phyloP scores from a whole-genome alignment of 345 rosid genomes.

The Clausena lansium region DNA sequence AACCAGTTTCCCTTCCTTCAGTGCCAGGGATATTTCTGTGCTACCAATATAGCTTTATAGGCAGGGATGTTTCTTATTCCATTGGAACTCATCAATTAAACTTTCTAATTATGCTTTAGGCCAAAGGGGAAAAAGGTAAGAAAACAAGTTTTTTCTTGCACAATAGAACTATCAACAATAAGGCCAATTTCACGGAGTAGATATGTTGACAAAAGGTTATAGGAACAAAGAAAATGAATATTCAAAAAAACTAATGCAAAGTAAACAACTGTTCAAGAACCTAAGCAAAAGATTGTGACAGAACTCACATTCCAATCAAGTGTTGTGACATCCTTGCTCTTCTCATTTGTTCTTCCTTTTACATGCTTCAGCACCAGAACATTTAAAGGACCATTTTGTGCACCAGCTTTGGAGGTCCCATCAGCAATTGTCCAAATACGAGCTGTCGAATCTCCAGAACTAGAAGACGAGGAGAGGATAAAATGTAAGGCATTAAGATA shows the following conservation, averaged over 20 bases:
- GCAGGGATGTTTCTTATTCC: not conserved
- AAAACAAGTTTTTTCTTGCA: not conserved
- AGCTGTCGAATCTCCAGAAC: constrained; percentile 99
- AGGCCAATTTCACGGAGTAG: not conserved
- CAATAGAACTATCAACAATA: not conserved
- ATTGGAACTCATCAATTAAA: not conserved
- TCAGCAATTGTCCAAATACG: constrained; percentile 92
- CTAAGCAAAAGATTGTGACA: constrained; percentile 15
- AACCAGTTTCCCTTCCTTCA: not conserved
- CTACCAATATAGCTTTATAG: not conserved
- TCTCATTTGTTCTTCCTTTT: constrained; percentile 91
- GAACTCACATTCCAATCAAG: constrained; percentile 98
- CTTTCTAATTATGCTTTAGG: not conserved
- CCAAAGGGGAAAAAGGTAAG: not conserved
- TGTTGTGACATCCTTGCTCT: constrained; percentile 98
- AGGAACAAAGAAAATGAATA: not conserved
- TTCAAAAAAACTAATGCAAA: not conserved
- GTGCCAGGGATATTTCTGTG: not conserved
- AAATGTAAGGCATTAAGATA: constrained; percentile 1
- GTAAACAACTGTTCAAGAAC: not conserved
- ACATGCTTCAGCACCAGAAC: constrained; percentile 87
- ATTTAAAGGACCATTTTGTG: constrained; percentile 45
- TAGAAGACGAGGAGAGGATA: constrained; percentile 20
- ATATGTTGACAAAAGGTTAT: not conserved
- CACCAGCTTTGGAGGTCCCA: constrained; percentile 47